Base-by-base conservation (phyloP, 2,329 filamentous ascomycete genomes). In the Colletotrichum sp. region DNA sequence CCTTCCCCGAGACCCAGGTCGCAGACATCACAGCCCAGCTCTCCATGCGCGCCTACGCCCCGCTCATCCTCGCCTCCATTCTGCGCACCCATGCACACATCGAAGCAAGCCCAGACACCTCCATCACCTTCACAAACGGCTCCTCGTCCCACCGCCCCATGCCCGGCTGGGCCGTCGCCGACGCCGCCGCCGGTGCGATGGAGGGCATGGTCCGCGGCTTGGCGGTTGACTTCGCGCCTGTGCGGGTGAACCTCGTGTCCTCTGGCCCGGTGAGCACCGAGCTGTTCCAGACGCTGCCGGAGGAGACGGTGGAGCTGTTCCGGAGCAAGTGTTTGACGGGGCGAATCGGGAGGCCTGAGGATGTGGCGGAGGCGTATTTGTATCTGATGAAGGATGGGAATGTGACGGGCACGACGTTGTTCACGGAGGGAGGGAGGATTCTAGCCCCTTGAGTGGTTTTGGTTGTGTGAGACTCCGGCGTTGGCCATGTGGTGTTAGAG, bases 301-400 rank as follows among this genome's bases (percentile, higher is more conserved):
- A 55, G 34, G 39, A 39, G 30, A 59, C 36, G 18, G 39, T 57
- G 6, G 72, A 74, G 48, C 28, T 57, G 36, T 72, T 72, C 26
- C 7, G 71, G 28, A 52, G 24, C 4, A 69, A 71, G 59, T 71
- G 57, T 10, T 8, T 74, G 1, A 67, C 70, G 1, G 55, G 39
- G 2, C 18, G 28, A 3, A 36, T 72, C 3, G 69, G 72, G 0
- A 28, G 72, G 30, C 82, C 85, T 0, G 84, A 86, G 39, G 85
- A 88, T 55, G 80, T 87, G 32, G 86, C 85, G 0, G 87, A 88
- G 78, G 83, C 83, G 13, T 88, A 87, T 72, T 59, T 88, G 14
- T 87, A 85, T 73, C 78, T 85, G 55, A 87, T 87, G 84, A 87
- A 85, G 78, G 84, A 87, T 75, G 80, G 79, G 2, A 84, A 85